A percentile compares a stretch with the other conserved stretches of the same genome.
These are phyloP conservation scores for Ballota nigra DNA, from an alignment of 257 asterid genomes.

Conservation along the genomic window DNA sequence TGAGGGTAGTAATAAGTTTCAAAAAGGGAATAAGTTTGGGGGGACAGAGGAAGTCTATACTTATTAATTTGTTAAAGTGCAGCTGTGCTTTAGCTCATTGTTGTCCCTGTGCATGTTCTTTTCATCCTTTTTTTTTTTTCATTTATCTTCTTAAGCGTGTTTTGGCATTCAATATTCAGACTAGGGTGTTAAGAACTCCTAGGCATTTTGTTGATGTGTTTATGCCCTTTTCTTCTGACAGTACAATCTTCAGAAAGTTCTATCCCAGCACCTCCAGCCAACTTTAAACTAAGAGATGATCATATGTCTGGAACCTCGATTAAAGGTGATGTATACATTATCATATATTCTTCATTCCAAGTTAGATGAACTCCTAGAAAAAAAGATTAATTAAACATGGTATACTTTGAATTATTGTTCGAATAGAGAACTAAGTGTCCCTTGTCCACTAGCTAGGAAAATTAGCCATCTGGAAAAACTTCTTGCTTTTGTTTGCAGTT, in stretches of 20 bases:
- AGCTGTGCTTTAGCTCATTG: not conserved
- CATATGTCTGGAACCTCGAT: slow-evolving; percentile 77
- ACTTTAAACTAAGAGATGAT: slow-evolving; percentile 74
- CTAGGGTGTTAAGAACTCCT: not conserved
- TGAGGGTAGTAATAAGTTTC: no score
- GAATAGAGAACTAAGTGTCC: not conserved
- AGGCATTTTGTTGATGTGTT: slow-evolving; percentile 20
- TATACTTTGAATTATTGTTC: not conserved
- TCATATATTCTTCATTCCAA: not conserved
- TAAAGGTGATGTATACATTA: slow-evolving; percentile 52
- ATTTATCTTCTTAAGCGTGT: not conserved
- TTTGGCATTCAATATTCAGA: slow-evolving; percentile 16
- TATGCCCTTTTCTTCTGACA: slow-evolving; percentile 27
- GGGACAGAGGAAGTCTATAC: no score
- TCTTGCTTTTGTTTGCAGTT: not conserved
- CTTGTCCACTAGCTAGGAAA: not conserved
- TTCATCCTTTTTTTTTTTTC: not conserved
- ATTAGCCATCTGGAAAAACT: not conserved
- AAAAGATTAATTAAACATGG: not conserved
- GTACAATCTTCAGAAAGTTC: slow-evolving; percentile 64
- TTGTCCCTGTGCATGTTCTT: not conserved
- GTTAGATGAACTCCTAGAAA: slow-evolving; percentile 11
- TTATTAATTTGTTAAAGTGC: not conserved
- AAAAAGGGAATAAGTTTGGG: no score
- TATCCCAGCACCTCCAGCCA: slow-evolving; percentile 67